phyloP scores from a whole-genome alignment of 345 rosid species.

The Physaria fendleri region DNA sequence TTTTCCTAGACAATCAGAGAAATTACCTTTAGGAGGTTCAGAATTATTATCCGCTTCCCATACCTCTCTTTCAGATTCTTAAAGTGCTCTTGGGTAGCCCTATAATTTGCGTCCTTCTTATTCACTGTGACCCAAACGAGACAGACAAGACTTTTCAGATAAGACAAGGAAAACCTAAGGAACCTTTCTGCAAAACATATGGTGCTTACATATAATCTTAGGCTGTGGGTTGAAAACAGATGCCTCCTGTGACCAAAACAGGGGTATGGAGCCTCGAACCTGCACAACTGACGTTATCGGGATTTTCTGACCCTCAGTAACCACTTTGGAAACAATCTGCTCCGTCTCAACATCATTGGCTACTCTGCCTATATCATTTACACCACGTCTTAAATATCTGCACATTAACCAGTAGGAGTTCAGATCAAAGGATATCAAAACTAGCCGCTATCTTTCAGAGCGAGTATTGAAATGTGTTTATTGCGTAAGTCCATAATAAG shows the following conservation, averaged over 20 bases:
- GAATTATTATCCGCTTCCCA: conserved; percentile 70
- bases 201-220: conserved; percentile 62
- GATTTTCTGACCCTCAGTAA: conserved; percentile 46
- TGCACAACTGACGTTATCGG: conserved; percentile 86
- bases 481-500: neutral
- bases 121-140: conserved; percentile 44
- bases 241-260: conserved; percentile 89
- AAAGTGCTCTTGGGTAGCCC: conserved; percentile 76
- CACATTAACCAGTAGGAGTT: conserved; percentile 9
- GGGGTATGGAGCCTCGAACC: conserved; percentile 87
- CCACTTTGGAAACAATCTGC: conserved; percentile 75
- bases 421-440: neutral
- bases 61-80: conserved; percentile 74
- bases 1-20: neutral
- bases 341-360: conserved; percentile 99
- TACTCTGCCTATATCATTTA: conserved; percentile 77
- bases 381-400: conserved; percentile 92
- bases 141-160: conserved; percentile 6
- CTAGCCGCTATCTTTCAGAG: neutral
- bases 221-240: conserved; percentile 74
- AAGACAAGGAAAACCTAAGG: neutral
- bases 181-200: neutral
- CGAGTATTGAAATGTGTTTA: neutral
- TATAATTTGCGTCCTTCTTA: conserved; percentile 53
- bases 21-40: conserved; percentile 77